These are phyloP conservation scores for Phytophthora ramorum DNA, from an alignment of 352 stramenopile species.

Conservation along the genomic window DNA sequence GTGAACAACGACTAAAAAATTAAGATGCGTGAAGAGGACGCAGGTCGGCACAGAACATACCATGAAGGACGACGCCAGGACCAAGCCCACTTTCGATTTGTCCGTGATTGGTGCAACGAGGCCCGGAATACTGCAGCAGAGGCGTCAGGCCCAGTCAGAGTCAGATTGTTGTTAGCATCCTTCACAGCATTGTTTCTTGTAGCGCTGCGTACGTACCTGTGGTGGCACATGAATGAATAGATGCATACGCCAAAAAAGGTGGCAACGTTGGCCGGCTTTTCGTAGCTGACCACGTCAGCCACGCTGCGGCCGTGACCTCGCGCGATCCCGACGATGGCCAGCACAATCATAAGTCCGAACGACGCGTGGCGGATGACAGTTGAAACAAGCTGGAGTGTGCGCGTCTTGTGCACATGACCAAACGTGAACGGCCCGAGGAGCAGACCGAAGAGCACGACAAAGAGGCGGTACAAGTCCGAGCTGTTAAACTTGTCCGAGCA, in stretches of 20 bases:
- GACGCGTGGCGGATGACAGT: slow-evolving; percentile 86
- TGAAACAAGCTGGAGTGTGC: slow-evolving; percentile 75
- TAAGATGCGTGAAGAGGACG: slow-evolving; percentile 8
- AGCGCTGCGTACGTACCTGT: slow-evolving; percentile 55
- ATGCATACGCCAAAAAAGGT: slow-evolving; percentile 91
- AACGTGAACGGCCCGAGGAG: slow-evolving; percentile 83
- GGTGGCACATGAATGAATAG: slow-evolving; percentile 93
- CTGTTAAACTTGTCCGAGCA: slow-evolving; percentile 78
- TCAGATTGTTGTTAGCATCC: not conserved
- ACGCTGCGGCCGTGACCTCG: slow-evolving; percentile 67
- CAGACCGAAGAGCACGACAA: slow-evolving; percentile 78
- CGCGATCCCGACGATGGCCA: slow-evolving; percentile 74
- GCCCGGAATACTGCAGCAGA: slow-evolving; percentile 64
- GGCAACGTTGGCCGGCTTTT: slow-evolving; percentile 73
- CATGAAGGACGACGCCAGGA: slow-evolving; percentile 74
- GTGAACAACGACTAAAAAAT: slow-evolving; percentile 12
- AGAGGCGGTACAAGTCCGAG: slow-evolving; percentile 83
- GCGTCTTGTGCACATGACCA: slow-evolving; percentile 87
- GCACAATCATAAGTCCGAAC: slow-evolving; percentile 86
- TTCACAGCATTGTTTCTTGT: not conserved
- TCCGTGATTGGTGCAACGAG: slow-evolving; percentile 85
- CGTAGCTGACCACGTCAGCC: slow-evolving; percentile 74
- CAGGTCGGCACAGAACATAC: slow-evolving; percentile 38
- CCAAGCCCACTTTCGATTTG: slow-evolving; percentile 74
- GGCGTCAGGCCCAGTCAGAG: not conserved